These are phyloP conservation scores for Heritiera littoralis DNA, from an alignment of 345 rosid genomes.

Conservation along the genomic window DNA sequence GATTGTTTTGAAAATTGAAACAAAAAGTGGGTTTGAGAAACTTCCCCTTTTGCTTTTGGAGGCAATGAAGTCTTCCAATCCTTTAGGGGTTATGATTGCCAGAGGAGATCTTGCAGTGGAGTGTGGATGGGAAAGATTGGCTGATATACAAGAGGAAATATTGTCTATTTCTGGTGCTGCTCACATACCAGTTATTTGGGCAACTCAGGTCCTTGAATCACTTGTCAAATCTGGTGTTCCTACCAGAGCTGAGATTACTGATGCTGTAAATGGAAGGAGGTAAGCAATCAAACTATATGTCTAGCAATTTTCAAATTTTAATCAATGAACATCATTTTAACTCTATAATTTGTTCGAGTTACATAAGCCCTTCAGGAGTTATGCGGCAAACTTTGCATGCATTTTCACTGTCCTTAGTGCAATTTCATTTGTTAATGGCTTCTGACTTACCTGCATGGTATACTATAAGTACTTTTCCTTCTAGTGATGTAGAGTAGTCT, in stretches of 20 bases:
- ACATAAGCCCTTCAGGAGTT: background rate
- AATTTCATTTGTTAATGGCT: background rate
- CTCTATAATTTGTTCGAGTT: background rate
- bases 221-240: conserved; percentile 71
- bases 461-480: background rate
- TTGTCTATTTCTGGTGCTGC: conserved; percentile 51
- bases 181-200: conserved; percentile 60
- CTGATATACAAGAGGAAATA: conserved; percentile 70
- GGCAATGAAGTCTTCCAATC: conserved; percentile 66
- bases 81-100: conserved; percentile 72
- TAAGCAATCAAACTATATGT: conserved; percentile 18
- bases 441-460: background rate
- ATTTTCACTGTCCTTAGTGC: background rate
- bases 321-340: background rate
- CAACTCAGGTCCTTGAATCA: conserved; percentile 73
- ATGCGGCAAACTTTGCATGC: background rate
- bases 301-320: background rate
- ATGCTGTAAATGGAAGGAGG: conserved; percentile 63
- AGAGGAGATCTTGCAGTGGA: conserved; percentile 83
- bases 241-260: conserved; percentile 72
- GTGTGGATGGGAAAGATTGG: conserved; percentile 76
- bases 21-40: conserved; percentile 54
- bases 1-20: conserved; percentile 63
- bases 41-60: conserved; percentile 54
- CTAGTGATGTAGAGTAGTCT: background rate